phyloP scores from a whole-genome alignment of 305 asterid genomes.

The Fraxinus sp. region DNA sequence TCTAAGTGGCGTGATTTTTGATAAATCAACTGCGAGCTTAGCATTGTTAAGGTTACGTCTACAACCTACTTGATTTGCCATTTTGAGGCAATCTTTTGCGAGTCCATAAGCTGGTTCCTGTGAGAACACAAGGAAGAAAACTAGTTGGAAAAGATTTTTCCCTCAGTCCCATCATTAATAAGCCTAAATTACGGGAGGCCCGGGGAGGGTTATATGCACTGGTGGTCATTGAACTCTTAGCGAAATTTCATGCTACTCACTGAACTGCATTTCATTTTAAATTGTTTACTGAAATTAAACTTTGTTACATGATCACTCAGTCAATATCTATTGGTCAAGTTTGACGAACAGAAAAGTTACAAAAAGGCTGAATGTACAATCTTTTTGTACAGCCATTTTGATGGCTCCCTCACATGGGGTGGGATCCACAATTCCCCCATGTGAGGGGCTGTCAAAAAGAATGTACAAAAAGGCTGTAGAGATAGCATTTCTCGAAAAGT shows the following conservation, averaged over 20 bases:
- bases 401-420: too few relatives aligned
- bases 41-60: slow-evolving; percentile 70
- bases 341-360: background rate
- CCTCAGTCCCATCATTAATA: background rate
- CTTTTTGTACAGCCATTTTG: too few relatives aligned
- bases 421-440: too few relatives aligned
- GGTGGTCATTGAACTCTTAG: background rate
- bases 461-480: too few relatives aligned
- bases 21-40: slow-evolving; percentile 55
- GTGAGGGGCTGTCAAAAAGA: too few relatives aligned
- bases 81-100: slow-evolving; percentile 53
- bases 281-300: background rate
- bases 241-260: background rate
- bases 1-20: slow-evolving; percentile 60
- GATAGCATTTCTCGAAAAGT: too few relatives aligned
- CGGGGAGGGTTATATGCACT: background rate
- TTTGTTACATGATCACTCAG: background rate
- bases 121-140: slow-evolving; percentile 15
- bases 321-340: background rate
- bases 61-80: slow-evolving; percentile 62
- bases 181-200: background rate
- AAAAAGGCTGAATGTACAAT: too few relatives aligned
- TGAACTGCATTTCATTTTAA: background rate
- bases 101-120: slow-evolving; percentile 52
- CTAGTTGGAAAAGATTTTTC: slow-evolving; percentile 1